These are phyloP conservation scores for Trichoderma polysporum DNA, from an alignment of 2,329 filamentous ascomycete species.

Conservation along the genomic window DNA sequence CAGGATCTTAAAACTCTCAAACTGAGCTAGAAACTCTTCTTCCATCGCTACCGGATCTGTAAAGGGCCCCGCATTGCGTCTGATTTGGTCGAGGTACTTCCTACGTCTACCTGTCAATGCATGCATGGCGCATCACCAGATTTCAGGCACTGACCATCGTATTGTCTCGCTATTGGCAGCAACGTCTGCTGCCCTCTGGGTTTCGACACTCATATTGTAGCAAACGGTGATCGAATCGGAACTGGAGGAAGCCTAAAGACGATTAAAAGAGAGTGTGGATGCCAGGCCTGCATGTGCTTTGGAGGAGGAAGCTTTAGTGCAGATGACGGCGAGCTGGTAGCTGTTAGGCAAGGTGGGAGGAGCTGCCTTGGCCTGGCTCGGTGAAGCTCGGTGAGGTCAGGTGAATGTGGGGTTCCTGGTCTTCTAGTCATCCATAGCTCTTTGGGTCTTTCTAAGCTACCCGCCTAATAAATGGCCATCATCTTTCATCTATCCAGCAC, in stretches of 20 bases:
- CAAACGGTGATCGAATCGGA: not conserved
- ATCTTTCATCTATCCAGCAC: not conserved
- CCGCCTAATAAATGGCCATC: not conserved
- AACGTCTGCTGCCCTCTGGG: conserved; percentile 20
- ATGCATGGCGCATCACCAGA: conserved; percentile 5
- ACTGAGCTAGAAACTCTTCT: conserved; percentile 53
- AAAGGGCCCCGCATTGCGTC: conserved; percentile 76
- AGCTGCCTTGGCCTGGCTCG: conserved; percentile 18
- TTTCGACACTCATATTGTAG: conserved; percentile 30
- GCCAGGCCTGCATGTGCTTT: not conserved
- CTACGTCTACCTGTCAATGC: conserved; percentile 46
- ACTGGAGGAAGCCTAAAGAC: too few species aligned
- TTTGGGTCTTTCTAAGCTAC: not conserved
- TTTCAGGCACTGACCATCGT: conserved; percentile 36
- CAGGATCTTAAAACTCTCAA: conserved; percentile 74
- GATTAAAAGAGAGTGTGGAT: not conserved
- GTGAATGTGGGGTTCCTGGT: conserved; percentile 36
- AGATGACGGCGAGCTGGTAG: not conserved
- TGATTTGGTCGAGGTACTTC: conserved; percentile 80
- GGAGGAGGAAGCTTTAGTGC: not conserved
- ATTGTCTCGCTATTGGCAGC: conserved; percentile 29
- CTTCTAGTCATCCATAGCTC: not conserved
- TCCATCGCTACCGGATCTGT: conserved; percentile 63
- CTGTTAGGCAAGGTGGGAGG: conserved; percentile 8
- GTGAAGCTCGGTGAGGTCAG: conserved; percentile 33